These are phyloP conservation scores for Gryganskiella cystojenkinii DNA, from an alignment of 192 early-diverging fungal genomes.

Conservation along the genomic window DNA sequence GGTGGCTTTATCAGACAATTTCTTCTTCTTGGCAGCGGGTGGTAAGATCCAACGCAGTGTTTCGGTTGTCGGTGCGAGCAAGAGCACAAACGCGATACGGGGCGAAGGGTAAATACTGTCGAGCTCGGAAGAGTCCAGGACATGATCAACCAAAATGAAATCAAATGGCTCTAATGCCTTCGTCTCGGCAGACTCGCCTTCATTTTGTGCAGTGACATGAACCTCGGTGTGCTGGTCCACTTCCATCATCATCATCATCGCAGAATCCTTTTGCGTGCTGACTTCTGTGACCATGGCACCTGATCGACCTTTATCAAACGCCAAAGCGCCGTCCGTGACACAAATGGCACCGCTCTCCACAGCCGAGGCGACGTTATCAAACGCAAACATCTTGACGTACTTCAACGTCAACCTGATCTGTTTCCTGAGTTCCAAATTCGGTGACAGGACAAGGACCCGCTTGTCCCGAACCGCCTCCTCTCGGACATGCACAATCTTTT, in stretches of 20 bases:
- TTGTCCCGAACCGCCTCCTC: conserved; percentile 13
- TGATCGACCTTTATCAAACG: too few relatives aligned
- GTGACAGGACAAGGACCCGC: conserved; percentile 30
- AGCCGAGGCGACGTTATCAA: conserved; percentile 18
- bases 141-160: conserved; percentile 48
- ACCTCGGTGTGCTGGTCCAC: too few relatives aligned
- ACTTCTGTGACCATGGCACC: too few relatives aligned
- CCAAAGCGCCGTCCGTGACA: not conserved
- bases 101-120: conserved; percentile 48
- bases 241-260: too few relatives aligned
- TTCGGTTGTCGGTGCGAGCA: conserved; percentile 45
- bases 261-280: too few relatives aligned
- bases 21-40: conserved; percentile 13
- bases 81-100: conserved; percentile 26
- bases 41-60: conserved; percentile 46
- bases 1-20: too few relatives aligned
- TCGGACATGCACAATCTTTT: conserved; percentile 1
- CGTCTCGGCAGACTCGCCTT: too few relatives aligned
- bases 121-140: conserved; percentile 36
- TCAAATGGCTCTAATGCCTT: conserved; percentile 18
- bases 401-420: conserved; percentile 11
- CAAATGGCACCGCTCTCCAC: conserved; percentile 23
- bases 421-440: conserved; percentile 19
- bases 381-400: conserved; percentile 8
- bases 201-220: too few relatives aligned